These are phyloP conservation scores for Populus hybrid DNA, from an alignment of 441 rosid species.

Conservation along the genomic window DNA sequence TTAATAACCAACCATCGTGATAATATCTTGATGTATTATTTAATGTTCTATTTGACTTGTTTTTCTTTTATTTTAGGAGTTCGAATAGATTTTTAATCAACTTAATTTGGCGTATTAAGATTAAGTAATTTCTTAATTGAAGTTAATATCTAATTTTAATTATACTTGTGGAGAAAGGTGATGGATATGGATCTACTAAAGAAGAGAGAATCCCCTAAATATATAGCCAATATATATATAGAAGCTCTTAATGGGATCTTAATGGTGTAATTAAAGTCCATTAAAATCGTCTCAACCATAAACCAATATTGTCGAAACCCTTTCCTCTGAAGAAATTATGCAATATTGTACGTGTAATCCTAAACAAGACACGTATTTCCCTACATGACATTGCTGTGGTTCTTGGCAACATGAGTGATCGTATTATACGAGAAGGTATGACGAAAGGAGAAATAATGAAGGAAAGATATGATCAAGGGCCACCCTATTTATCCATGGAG, in stretches of 20 bases:
- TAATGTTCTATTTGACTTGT: no score
- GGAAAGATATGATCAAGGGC: neutral
- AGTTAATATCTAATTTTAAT: no score
- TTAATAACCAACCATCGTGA: no score
- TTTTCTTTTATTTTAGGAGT: no score
- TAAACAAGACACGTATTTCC: neutral
- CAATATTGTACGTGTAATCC: neutral
- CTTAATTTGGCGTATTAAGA: no score
- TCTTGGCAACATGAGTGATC: neutral
- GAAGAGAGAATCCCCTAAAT: no score
- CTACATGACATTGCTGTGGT: slow-evolving; percentile 9
- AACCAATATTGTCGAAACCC: neutral
- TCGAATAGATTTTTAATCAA: no score
- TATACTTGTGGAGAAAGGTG: neutral
- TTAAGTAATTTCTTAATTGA: no score
- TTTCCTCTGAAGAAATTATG: neutral
- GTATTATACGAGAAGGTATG: neutral
- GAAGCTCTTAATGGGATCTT: neutral
- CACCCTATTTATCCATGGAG: slow-evolving; percentile 9
- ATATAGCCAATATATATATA: no score
- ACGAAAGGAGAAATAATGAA: neutral
- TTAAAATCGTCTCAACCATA: neutral
- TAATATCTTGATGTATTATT: no score
- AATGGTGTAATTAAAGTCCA: neutral
- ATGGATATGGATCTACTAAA: neutral